A percentile compares a stretch with the other conserved stretches of the same genome.
phyloP scores from a whole-genome alignment of 148 eudicot genomes.

The Silene latifolia region DNA sequence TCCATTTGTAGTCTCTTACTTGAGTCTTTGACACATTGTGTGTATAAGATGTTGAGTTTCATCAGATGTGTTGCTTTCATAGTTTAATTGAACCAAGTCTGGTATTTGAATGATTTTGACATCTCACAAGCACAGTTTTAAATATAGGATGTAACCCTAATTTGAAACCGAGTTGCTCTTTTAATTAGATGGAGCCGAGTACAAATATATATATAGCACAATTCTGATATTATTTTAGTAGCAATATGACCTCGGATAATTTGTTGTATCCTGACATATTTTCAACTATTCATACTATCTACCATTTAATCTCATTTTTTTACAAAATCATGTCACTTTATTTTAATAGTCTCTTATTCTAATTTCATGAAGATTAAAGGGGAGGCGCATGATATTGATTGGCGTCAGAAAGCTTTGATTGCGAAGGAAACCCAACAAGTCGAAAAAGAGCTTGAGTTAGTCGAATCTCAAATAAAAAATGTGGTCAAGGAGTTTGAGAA shows the following conservation, averaged over 20 bases:
- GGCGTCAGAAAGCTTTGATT: conserved; percentile 66
- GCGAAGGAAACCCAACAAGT: conserved; percentile 59
- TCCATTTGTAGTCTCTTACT: not conserved
- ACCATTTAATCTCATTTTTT: not conserved
- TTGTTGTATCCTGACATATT: not conserved
- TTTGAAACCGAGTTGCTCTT: not conserved
- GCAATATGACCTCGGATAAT: not conserved
- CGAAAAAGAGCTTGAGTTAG: conserved; percentile 43
- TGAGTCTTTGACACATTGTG: not conserved
- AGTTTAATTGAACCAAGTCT: not conserved
- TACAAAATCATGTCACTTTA: not conserved
- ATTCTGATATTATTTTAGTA: not conserved
- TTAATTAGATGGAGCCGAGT: not conserved
- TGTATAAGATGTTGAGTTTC: too few species aligned
- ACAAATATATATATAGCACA: not conserved
- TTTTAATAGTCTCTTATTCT: conserved; percentile 5
- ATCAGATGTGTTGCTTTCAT: conserved; percentile 8
- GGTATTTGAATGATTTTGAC: too few species aligned
- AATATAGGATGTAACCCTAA: too few species aligned
- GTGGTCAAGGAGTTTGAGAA: conserved; percentile 57
- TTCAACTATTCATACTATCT: not conserved
- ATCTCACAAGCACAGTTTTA: too few species aligned
- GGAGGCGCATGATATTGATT: conserved; percentile 73
- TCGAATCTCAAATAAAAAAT: conserved; percentile 51
- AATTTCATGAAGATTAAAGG: conserved; percentile 47